Evolutionary conservation across 495 filamentous ascomycete genomes (phyloP), one percentile per base, ranked within the genome.

Genomic region (Pyrenula aspistea): DNA sequence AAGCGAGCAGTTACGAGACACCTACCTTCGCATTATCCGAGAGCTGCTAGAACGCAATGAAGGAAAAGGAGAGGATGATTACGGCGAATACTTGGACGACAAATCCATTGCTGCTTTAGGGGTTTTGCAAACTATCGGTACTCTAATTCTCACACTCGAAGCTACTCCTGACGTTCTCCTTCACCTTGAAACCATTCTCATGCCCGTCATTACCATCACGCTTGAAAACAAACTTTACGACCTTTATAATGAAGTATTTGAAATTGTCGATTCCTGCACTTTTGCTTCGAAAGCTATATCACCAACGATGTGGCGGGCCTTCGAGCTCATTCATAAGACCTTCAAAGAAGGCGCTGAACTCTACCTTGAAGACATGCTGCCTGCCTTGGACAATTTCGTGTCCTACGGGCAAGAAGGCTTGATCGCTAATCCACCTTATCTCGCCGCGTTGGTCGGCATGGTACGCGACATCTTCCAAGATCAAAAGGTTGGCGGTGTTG

Each of bases 231-330:
- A 96, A 72, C 82, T 98, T 11, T 96, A 93, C 63, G 87, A 98
- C 71, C 74, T 98, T 1, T 97, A 95, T 70, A 97, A 96, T 65
- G 93, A 98, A 64, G 82, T 96, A 12, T 98, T 98, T 64, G 93
- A 98, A 70, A 98, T 98, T 63, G 94, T 98, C 62, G 93, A 98
- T 68, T 95, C 89, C 77, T 98, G 94, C 73, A 98, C 94, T n/a
- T 98, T 97, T 66, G 86, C 93, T 15, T 91, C 93, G 36, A 98
- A 97, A 73, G 78, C 80, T 36, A 96, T 98, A 58, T 95, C 93
- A 2, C 83, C 87, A 22, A 95, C 86, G 25, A 98, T 98, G 93
- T 98, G 93, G 93, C 83, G 90, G 65, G 91, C 94, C 1, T 98
- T 98, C 62, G 90, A 91, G 70, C 83, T 97, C 24, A 93, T 98